Evolutionary conservation across 176 grass and related monocot genomes (phyloP), one percentile per base, ranked within the genome.

Genomic region (Saccharum spontaneum): DNA sequence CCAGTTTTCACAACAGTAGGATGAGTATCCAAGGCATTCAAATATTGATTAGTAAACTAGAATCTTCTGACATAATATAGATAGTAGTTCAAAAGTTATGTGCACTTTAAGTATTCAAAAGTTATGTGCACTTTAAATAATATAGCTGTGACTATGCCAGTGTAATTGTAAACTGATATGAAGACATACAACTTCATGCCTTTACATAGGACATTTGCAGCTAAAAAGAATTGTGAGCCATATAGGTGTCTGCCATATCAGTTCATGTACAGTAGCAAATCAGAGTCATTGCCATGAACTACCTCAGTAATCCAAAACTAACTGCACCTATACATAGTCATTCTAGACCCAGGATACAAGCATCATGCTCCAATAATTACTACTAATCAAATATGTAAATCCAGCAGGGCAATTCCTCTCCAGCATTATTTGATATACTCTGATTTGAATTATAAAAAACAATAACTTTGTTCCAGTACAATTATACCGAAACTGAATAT

Each of bases 181-280:
- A 0, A 10, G 17, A 59, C 36, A 57, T 69, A 78, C 75, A 40
- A n/a, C 59, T 62, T 62, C n/a, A 62, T 62, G 23, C 10, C 59
- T 78, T 69, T 67, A 44, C 33, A 74, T 52, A 18, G 24, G 44
- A 74, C 4, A 71, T 24, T 86, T 79, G 43, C 18, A 71, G 14
- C 24, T 33, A 46, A 9, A 73, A 78, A 45, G 1, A 20, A 31
- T 43, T 76, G 33, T 77, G 46, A 77, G 46, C 1, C 79, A 69
- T 41, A 59, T 55, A 10, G 22, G 67, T 82, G 10, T 59, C 15
- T 20, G 20, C 24, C 15, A 72, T 45, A 37, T 20, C 18, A 86
- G 34, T 0, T 40, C 59, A 26, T 18, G 36, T 22, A 12, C 38
- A 34, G 10, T 26, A 76, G 61, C 36, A 68, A 13, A 59, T 24